Conservation (phyloP, 192 early-diverging fungal species). For the Haplosporangium gracile region DNA sequence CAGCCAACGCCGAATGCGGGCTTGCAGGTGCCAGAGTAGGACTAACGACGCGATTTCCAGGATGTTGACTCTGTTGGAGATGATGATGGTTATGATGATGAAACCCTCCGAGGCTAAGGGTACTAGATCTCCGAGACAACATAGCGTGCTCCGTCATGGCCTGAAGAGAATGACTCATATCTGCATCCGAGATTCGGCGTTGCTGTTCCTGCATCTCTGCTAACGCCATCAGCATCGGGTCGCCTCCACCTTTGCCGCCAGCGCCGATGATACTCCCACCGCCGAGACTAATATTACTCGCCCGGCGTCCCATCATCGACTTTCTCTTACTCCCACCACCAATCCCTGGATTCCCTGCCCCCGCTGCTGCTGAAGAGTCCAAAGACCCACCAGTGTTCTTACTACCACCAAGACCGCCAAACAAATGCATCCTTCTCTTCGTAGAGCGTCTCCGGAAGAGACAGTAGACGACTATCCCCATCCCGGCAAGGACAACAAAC, state of each 20-base stretch:
- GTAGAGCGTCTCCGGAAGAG: conserved; percentile 26
- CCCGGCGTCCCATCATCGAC: background rate
- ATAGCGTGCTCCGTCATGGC: conserved; percentile 35
- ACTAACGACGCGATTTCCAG: conserved; percentile 6
- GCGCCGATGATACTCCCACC: background rate
- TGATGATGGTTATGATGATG: background rate
- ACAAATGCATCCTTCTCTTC: conserved; percentile 21
- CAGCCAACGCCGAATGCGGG: conserved; percentile 3
- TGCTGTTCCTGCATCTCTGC: background rate
- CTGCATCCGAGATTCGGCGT: conserved; percentile 9
- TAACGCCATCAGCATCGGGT: background rate
- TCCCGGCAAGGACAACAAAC: conserved; percentile 25
- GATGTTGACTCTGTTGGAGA: background rate
- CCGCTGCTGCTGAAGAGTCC: background rate
- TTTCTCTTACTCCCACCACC: background rate
- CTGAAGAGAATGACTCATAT: conserved; percentile 23
- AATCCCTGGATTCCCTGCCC: background rate
- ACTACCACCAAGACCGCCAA: background rate
- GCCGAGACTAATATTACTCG: background rate
- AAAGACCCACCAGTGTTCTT: background rate
- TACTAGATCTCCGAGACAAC: conserved; percentile 26
- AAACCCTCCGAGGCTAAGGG: conserved; percentile 17
- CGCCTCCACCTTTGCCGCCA: background rate
- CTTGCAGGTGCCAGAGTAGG: background rate
- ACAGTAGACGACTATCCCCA: conserved; percentile 38